These are phyloP conservation scores for Tripterygium wilfordii DNA, from an alignment of 177 flowering plant species.

Conservation along the genomic window DNA sequence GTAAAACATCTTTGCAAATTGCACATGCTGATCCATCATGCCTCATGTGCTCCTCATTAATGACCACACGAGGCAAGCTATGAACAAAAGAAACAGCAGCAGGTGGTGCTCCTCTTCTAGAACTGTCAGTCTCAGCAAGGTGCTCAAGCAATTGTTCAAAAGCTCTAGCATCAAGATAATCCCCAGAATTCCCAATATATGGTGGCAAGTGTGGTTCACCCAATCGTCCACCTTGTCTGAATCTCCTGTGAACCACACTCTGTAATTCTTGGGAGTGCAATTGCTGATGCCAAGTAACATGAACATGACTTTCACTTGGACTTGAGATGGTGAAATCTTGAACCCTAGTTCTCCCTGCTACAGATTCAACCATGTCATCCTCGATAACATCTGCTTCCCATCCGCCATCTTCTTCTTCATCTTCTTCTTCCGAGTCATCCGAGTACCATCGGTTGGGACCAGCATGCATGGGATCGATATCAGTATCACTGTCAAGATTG, in stretches of 20 bases:
- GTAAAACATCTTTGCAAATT: slow-evolving; percentile 68
- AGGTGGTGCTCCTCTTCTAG: slow-evolving; percentile 84
- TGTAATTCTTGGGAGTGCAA: slow-evolving; percentile 27
- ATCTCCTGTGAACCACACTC: slow-evolving; percentile 23
- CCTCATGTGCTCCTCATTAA: slow-evolving; percentile 45
- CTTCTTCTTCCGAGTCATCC: slow-evolving; percentile 49
- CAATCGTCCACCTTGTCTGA: slow-evolving; percentile 27
- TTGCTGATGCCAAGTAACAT: slow-evolving; percentile 14
- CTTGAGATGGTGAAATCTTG: slow-evolving; percentile 14
- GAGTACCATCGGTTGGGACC: slow-evolving; percentile 60
- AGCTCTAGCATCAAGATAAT: slow-evolving; percentile 50
- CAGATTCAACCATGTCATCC: slow-evolving; percentile 22
- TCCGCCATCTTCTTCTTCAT: slow-evolving; percentile 40
- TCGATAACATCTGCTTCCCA: slow-evolving; percentile 57
- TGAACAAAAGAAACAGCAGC: slow-evolving; percentile 59
- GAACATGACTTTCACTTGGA: slow-evolving; percentile 15
- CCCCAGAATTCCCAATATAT: slow-evolving; percentile 28
- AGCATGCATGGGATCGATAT: slow-evolving; percentile 95
- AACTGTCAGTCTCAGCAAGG: slow-evolving; percentile 47
- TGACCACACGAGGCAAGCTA: slow-evolving; percentile 43
- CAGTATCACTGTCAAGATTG: slow-evolving; percentile 56
- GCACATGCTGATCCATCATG: slow-evolving; percentile 59
- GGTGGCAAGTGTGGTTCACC: slow-evolving; percentile 25
- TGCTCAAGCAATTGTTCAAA: slow-evolving; percentile 59
- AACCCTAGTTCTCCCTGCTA: slow-evolving; percentile 18